Evolutionary conservation across 495 filamentous ascomycete genomes (phyloP).

Genomic region (Cenococcum geophilum): DNA sequence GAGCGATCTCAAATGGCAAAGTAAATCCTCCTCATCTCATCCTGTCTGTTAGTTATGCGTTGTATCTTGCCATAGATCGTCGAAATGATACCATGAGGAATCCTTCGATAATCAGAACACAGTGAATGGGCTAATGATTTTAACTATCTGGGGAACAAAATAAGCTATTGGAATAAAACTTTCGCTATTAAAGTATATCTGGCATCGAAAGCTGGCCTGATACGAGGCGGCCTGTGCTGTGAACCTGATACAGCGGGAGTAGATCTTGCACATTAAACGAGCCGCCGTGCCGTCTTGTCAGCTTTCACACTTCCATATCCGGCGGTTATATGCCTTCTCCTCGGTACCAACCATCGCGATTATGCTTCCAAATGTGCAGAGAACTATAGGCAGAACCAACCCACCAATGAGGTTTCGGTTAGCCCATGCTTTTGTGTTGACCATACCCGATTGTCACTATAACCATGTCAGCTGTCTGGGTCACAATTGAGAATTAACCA

Average conservation of each 20-base stretch:
- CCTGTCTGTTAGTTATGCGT: no score
- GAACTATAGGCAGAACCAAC: neutral
- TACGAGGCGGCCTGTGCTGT: conserved; percentile 11
- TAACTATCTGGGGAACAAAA: neutral
- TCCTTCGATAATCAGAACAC: neutral
- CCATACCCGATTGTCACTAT: neutral
- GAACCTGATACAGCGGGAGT: conserved; percentile 30
- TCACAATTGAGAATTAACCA: neutral
- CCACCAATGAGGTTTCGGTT: neutral
- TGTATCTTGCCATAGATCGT: no score
- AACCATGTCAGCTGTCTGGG: neutral
- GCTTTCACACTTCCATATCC: neutral
- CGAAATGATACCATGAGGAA: no score
- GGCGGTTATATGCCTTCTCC: neutral
- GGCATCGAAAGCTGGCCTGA: conserved; percentile 12
- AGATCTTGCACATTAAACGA: conserved; percentile 30
- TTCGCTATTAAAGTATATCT: neutral
- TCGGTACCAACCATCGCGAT: neutral
- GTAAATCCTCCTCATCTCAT: no score
- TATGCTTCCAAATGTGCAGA: neutral
- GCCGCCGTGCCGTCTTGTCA: neutral
- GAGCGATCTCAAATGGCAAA: no score
- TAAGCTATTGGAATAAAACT: neutral
- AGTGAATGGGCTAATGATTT: neutral
- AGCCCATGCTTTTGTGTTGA: neutral